These are phyloP conservation scores for Irpex sp. DNA, from an alignment of 1,284 basidiomycete species.

Conservation along the genomic window DNA sequence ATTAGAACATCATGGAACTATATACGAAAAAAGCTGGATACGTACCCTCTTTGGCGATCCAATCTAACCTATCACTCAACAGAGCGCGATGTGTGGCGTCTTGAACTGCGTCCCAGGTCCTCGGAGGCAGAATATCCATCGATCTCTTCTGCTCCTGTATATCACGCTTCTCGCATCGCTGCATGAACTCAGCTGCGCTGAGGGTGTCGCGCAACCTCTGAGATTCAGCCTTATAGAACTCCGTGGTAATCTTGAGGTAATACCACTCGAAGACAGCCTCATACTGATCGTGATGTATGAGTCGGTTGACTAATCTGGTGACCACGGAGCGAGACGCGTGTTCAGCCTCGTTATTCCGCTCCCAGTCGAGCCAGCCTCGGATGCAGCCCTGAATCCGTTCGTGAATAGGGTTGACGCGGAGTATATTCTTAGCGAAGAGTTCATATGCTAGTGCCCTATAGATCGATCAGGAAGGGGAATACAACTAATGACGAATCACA, in stretches of 20 bases:
- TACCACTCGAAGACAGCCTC: conserved; percentile 46
- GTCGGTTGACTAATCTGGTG: conserved; percentile 45
- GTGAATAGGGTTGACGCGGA: conserved; percentile 44
- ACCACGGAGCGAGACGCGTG: conserved; percentile 37
- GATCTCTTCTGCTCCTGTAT: conserved; percentile 55
- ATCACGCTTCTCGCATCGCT: conserved; percentile 42
- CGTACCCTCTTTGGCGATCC: conserved; percentile 57
- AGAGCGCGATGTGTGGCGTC: conserved; percentile 52
- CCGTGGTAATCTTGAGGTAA: conserved; percentile 44
- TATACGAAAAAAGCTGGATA: not conserved
- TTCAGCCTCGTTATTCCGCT: conserved; percentile 40
- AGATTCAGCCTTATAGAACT: conserved; percentile 56
- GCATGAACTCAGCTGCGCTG: conserved; percentile 54
- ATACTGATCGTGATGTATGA: conserved; percentile 55
- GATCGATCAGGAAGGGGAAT: conserved; percentile 4
- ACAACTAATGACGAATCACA: conserved; percentile 1
- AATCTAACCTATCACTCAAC: conserved; percentile 47
- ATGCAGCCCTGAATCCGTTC: conserved; percentile 47
- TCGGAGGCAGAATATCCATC: conserved; percentile 44
- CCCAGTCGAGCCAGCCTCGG: conserved; percentile 50
- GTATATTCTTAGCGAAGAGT: conserved; percentile 47
- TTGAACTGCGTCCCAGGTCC: conserved; percentile 46
- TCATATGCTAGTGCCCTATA: conserved; percentile 50
- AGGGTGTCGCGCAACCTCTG: conserved; percentile 32
- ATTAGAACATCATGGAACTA: not conserved